Evolutionary conservation across 2,329 filamentous ascomycete species (phyloP).

Genomic region (Colletotrichum sp.): DNA sequence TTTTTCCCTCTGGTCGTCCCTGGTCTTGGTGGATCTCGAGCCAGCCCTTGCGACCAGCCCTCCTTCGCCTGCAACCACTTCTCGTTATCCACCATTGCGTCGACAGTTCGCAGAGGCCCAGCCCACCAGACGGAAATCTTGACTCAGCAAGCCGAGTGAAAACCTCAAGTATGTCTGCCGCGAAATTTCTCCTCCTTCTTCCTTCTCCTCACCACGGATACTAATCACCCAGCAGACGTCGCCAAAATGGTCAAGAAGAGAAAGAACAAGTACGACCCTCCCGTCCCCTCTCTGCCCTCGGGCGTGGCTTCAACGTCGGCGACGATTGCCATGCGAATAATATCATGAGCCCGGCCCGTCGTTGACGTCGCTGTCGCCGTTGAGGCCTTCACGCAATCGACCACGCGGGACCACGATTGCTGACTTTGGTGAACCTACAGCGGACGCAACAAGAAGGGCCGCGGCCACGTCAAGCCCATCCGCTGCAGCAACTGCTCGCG

Average conservation of each 20-base stretch:
- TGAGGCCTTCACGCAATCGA: neutral
- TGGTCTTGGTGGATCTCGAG: neutral
- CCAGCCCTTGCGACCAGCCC: constrained; percentile 9
- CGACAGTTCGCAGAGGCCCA: neutral
- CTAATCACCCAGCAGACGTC: constrained; percentile 50
- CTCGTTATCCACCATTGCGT: neutral
- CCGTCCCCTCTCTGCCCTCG: neutral
- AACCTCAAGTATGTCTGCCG: constrained; percentile 23
- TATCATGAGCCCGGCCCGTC: neutral
- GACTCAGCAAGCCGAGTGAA: constrained; percentile 21
- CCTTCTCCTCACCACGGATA: constrained; percentile 24
- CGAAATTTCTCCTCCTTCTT: constrained; percentile 11
- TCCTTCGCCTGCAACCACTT: neutral
- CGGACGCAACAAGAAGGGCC: constrained; percentile 99
- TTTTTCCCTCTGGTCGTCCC: neutral
- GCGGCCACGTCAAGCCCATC: constrained; percentile 99
- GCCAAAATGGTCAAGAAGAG: constrained; percentile 76
- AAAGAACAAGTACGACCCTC: constrained; percentile 66
- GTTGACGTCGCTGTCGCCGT: neutral
- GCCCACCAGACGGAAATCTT: constrained; percentile 4
- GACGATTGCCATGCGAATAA: neutral
- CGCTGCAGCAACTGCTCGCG: constrained; percentile 76
- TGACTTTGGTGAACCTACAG: constrained; percentile 49
- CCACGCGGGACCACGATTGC: neutral
- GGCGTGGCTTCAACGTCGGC: neutral